phyloP scores from a whole-genome alignment of 331 rosid species.

The Pyrus hybrid region DNA sequence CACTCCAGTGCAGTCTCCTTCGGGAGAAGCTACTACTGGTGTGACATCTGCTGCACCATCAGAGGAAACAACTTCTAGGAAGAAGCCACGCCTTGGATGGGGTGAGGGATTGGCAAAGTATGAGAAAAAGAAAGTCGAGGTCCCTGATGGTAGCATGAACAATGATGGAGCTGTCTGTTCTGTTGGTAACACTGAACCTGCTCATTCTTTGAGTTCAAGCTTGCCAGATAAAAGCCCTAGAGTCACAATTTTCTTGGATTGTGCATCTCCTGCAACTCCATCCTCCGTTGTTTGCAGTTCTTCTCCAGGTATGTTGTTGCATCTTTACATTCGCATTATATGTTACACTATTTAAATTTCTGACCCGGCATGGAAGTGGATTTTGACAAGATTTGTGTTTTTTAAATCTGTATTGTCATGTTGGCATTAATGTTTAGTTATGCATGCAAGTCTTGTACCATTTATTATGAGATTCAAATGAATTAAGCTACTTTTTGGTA shows the following conservation, averaged over 20 bases:
- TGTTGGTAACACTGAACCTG: conserved; percentile 35
- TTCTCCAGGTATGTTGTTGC: conserved; percentile 58
- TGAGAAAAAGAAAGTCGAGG: conserved; percentile 85
- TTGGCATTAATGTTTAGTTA: neutral
- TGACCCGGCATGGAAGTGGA: neutral
- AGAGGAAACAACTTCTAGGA: conserved; percentile 66
- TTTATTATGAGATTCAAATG: neutral
- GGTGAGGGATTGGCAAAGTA: conserved; percentile 98
- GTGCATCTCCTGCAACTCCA: conserved; percentile 92
- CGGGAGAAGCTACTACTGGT: conserved; percentile 69
- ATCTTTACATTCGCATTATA: neutral
- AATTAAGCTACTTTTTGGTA: neutral
- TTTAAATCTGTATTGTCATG: neutral
- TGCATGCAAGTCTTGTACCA: neutral
- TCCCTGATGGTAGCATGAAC: conserved; percentile 43
- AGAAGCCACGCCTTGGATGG: conserved; percentile 92
- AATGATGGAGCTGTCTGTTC: conserved; percentile 50
- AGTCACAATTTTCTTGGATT: conserved; percentile 46
- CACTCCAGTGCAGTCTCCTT: conserved; percentile 47
- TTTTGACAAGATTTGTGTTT: neutral
- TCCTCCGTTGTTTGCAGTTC: conserved; percentile 93
- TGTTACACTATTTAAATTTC: neutral
- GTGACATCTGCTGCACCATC: conserved; percentile 59
- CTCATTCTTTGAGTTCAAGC: conserved; percentile 36
- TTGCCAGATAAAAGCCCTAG: conserved; percentile 65